Evolutionary conservation across 441 rosid genomes (phyloP).

Genomic region (Raphanus hybrid): DNA sequence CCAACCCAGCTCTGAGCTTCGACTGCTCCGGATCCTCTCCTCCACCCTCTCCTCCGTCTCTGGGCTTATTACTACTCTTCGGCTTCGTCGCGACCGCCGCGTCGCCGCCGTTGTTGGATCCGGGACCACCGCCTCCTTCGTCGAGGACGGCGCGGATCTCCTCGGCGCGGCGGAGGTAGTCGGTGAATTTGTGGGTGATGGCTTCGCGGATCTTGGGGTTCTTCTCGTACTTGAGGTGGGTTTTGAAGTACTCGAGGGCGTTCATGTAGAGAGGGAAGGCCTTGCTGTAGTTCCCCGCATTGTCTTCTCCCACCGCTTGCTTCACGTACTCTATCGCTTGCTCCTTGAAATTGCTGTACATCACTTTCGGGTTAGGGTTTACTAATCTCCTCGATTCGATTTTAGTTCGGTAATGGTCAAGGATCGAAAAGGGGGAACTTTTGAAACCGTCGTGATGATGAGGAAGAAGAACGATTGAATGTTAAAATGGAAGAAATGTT

Average conservation of each 20-base stretch:
- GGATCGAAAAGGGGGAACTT: neutral
- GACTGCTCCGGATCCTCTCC: conserved; percentile 79
- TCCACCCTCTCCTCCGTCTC: conserved; percentile 46
- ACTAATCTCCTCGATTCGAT: no score
- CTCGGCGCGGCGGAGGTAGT: conserved; percentile 98
- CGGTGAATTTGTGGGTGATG: conserved; percentile 92
- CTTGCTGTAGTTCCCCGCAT: conserved; percentile 89
- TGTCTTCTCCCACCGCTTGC: conserved; percentile 95
- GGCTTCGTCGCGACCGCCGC: no score
- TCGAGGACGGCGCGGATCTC: conserved; percentile 97
- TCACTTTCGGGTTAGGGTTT: conserved; percentile 31
- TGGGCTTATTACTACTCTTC: no score
- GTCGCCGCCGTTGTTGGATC: no score
- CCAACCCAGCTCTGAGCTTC: conserved; percentile 80
- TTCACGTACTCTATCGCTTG: conserved; percentile 98
- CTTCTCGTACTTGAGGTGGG: conserved; percentile 98
- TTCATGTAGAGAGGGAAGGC: conserved; percentile 97
- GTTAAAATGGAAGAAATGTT: no score
- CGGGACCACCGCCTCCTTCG: conserved; percentile 34
- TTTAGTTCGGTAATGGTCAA: neutral
- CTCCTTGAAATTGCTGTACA: conserved; percentile 99
- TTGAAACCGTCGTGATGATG: no score
- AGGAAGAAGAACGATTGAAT: no score
- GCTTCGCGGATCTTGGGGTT: conserved; percentile 94
- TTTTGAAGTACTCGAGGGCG: conserved; percentile 96